A percentile compares a stretch with the other conserved stretches of the same genome.
phyloP scores from a whole-genome alignment of 768 basidiomycete species.

The Collybiopsis confluens region DNA sequence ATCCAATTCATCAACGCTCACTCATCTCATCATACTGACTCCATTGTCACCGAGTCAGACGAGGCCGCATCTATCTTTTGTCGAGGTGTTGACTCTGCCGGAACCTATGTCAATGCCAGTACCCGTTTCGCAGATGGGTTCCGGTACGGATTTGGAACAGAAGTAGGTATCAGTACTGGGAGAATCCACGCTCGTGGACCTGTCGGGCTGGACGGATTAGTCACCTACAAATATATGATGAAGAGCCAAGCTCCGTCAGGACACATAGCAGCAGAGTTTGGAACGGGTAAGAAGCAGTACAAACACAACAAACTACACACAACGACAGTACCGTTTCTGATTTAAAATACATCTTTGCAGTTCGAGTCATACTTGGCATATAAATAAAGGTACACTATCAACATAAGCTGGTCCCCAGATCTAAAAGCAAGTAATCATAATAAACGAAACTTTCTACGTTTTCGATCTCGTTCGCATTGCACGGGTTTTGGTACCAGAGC shows the following conservation, averaged over 20 bases:
- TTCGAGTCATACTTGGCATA: background rate
- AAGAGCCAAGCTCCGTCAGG: conserved; percentile 69
- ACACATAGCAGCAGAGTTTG: conserved; percentile 87
- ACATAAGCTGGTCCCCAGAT: no score
- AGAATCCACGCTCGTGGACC: conserved; percentile 96
- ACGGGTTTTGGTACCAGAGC: conserved; percentile 1
- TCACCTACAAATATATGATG: conserved; percentile 96
- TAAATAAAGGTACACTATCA: background rate
- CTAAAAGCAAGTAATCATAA: no score
- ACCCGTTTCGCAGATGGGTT: conserved; percentile 97
- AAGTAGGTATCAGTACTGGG: conserved; percentile 96
- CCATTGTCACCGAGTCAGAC: conserved; percentile 82
- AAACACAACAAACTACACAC: conserved; percentile 55
- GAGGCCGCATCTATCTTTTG: conserved; percentile 68
- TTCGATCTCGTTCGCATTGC: conserved; percentile 9
- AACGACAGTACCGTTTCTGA: conserved; percentile 42
- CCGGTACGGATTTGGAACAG: conserved; percentile 94
- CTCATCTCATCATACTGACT: conserved; percentile 93
- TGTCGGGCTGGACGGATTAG: conserved; percentile 89
- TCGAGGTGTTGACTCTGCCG: conserved; percentile 85
- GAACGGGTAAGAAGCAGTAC: conserved; percentile 68
- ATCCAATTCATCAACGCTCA: conserved; percentile 89
- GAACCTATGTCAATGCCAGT: conserved; percentile 91
- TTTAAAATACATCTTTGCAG: background rate
- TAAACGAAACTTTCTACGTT: conserved; percentile 6